These are phyloP conservation scores for Lotmaria passim DNA, from an alignment of 208 protist genomes.

Conservation along the genomic window DNA sequence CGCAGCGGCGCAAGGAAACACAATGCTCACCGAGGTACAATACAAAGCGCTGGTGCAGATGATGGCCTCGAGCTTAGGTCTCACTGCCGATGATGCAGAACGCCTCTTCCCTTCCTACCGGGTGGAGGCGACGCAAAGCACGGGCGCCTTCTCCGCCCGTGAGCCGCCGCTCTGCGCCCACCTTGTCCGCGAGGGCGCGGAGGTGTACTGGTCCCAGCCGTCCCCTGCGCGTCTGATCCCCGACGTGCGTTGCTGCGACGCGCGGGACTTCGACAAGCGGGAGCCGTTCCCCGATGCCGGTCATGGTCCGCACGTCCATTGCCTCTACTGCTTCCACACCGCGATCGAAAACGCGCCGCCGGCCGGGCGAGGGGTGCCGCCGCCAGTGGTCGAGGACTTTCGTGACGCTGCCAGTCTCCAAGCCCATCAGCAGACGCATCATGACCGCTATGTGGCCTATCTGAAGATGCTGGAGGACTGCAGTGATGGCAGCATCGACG, in stretches of 20 bases:
- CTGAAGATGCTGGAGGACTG: constrained; percentile 42
- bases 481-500: constrained; percentile 20
- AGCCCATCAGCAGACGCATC: constrained; percentile 32
- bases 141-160: not conserved
- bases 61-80: constrained; percentile 24
- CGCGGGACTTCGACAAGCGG: constrained; percentile 18
- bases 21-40: constrained; percentile 22
- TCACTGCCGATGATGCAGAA: constrained; percentile 15
- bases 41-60: constrained; percentile 35
- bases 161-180: constrained; percentile 51
- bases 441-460: constrained; percentile 22
- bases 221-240: constrained; percentile 18
- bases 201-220: constrained; percentile 10
- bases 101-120: constrained; percentile 21
- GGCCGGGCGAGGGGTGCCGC: constrained; percentile 28
- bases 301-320: constrained; percentile 50
- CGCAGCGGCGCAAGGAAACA: not conserved
- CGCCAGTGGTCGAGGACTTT: constrained; percentile 36
- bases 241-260: constrained; percentile 35
- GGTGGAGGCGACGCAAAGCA: not conserved
- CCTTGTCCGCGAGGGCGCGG: constrained; percentile 51
- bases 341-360: constrained; percentile 12
- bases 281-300: constrained; percentile 21
- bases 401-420: constrained; percentile 23
- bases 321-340: constrained; percentile 49